These are phyloP conservation scores for Delitschia confertaspora DNA, from an alignment of 495 filamentous ascomycete species.

Conservation along the genomic window DNA sequence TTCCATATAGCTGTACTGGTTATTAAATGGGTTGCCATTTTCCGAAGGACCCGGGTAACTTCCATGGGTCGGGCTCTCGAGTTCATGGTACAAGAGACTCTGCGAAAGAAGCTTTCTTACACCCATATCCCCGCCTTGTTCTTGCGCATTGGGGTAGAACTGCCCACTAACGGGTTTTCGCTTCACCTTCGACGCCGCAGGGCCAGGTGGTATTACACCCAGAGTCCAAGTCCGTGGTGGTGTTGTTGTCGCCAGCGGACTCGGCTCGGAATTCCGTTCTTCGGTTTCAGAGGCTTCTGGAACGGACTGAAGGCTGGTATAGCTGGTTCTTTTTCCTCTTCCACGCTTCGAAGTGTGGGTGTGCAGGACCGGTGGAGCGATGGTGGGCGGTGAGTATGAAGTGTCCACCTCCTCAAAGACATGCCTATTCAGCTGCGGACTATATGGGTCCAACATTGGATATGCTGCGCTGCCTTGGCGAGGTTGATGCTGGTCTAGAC, in stretches of 20 bases:
- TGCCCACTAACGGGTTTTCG: conserved; percentile 13
- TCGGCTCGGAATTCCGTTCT: background rate
- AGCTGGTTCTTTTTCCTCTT: conserved; percentile 16
- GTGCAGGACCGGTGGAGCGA: conserved; percentile 11
- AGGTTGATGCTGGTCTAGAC: conserved; percentile 4
- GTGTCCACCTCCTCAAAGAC: conserved; percentile 4
- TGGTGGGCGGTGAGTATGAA: conserved; percentile 1
- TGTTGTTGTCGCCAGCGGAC: background rate
- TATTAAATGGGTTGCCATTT: conserved; percentile 11
- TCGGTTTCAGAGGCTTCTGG: conserved; percentile 18
- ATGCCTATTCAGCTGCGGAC: conserved; percentile 12
- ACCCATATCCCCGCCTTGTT: too few relatives aligned
- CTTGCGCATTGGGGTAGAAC: background rate
- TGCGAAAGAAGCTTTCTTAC: conserved; percentile 3
- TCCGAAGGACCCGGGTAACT: conserved; percentile 2
- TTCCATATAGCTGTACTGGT: conserved; percentile 13
- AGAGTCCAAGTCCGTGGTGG: background rate
- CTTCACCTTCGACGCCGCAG: conserved; percentile 4
- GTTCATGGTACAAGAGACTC: conserved; percentile 5
- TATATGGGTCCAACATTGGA: background rate
- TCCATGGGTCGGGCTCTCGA: conserved; percentile 4
- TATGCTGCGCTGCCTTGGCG: background rate
- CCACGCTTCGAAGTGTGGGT: conserved; percentile 17
- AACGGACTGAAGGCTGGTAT: conserved; percentile 20
- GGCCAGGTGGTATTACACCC: conserved; percentile 4